These are phyloP conservation scores for Hansenula lynferdii DNA, from an alignment of 1,139 yeast genomes.

Conservation along the genomic window DNA sequence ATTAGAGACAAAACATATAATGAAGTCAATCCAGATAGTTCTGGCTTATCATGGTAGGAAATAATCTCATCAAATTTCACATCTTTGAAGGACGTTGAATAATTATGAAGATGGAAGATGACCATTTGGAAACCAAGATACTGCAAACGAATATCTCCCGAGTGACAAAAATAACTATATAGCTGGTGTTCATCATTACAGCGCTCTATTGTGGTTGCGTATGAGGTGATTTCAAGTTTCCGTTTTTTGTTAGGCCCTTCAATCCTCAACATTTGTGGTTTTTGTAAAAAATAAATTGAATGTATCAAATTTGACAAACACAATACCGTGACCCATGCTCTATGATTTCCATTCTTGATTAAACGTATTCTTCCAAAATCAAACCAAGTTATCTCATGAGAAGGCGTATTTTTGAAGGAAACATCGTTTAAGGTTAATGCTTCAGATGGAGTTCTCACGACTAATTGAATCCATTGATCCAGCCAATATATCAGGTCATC, in stretches of 20 bases:
- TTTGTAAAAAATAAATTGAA: slow-evolving; percentile 7
- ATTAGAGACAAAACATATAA: slow-evolving; percentile 30
- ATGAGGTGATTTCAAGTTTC: slow-evolving; percentile 7
- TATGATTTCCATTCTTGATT: neutral
- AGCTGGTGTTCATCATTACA: slow-evolving; percentile 4
- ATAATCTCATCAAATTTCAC: slow-evolving; percentile 3
- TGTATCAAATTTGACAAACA: slow-evolving; percentile 6
- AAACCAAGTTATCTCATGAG: slow-evolving; percentile 11
- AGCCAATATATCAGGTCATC: slow-evolving; percentile 11
- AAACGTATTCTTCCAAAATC: slow-evolving; percentile 7
- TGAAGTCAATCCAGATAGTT: slow-evolving; percentile 33
- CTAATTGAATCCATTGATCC: slow-evolving; percentile 5
- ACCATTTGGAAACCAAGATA: slow-evolving; percentile 30
- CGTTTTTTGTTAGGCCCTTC: slow-evolving; percentile 11
- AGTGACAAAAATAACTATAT: slow-evolving; percentile 3
- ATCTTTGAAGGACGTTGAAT: neutral
- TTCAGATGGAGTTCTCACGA: neutral
- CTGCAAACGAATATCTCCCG: slow-evolving; percentile 14
- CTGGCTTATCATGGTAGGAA: slow-evolving; percentile 20
- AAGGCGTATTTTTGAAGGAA: slow-evolving; percentile 5
- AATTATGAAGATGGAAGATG: slow-evolving; percentile 11
- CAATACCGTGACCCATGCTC: slow-evolving; percentile 13
- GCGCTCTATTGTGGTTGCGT: slow-evolving; percentile 2
- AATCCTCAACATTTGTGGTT: neutral
- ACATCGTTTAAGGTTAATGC: slow-evolving; percentile 8